Evolutionary conservation across 1,284 basidiomycete species (phyloP), one percentile per base, ranked within the genome.

Genomic region (Gomphus sp.): DNA sequence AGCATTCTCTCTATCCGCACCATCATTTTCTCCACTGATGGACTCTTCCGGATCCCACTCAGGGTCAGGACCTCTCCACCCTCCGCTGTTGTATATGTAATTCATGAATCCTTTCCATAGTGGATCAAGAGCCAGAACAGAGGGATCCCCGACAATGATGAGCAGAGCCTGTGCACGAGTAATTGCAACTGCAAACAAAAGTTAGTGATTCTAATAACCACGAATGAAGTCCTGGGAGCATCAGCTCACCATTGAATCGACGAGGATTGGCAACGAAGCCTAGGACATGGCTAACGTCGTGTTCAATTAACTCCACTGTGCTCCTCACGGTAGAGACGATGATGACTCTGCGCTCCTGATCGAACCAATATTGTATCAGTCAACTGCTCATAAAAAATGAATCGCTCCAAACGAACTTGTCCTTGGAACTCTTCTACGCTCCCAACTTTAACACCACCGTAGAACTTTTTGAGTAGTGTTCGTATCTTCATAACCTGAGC

Each of bases 281-380:
- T 6, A 80, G 71, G 3, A 74, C 79, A 59, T 76, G 74, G 45
- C 68, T 68, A 4, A 76, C 64, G 60, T 78, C 76, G 44, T 73
- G 79, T 16, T 76, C 70, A n/a, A 86, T 68, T 39, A 68, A 80
- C 34, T 84, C 74, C 3, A 68, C 70, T 64, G 76, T 84, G 64
- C 82, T 84, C 61, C 84, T 72, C 1, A 86, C 84, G 9, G 82
- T 84, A 1, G 83, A 85, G 12, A 87, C 76, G 62, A 87, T 82
- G 53, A 76, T 73, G 9, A 72, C 69, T 34, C 67, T 73, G 16
- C 83, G 79, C 70, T 87, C 84, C 82, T 72, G 43, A 28, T 2
- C 31, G 16, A 25, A 50, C 37, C 25, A 25, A 43, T 61, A 34
- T 53, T 54, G 28, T 36, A 28, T 37, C 33, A 43, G 41, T n/a